Evolutionary conservation across 1,284 basidiomycete species (phyloP).

Genomic region (Pholiota adiposa): DNA sequence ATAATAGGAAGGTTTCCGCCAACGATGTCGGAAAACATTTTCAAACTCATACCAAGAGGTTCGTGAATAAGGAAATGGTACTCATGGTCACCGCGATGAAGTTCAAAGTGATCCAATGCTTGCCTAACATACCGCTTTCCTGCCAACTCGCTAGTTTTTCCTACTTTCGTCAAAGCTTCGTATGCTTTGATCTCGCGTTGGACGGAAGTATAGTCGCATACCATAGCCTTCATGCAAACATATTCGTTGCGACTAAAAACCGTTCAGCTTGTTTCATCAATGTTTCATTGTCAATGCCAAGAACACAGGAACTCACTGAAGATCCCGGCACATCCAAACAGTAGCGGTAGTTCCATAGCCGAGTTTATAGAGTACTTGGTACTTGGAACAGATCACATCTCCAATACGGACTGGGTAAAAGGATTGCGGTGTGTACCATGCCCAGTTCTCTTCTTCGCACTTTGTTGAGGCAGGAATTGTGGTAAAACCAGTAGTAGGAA

Average conservation of each 20-base stretch:
- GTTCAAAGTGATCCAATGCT: constrained; percentile 11
- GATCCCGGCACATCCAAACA: constrained; percentile 16
- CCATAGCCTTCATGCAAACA: constrained; percentile 19
- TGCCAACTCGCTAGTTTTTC: neutral
- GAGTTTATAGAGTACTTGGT: constrained; percentile 19
- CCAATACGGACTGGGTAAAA: constrained; percentile 16
- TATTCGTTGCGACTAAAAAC: constrained; percentile 13
- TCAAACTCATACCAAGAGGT: constrained; percentile 9
- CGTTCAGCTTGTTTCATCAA: constrained; percentile 6
- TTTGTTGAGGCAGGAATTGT: constrained; percentile 11
- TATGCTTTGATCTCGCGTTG: constrained; percentile 17
- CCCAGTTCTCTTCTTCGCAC: constrained; percentile 16
- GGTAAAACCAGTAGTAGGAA: constrained; percentile 13
- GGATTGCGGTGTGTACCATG: constrained; percentile 11
- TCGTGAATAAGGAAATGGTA: constrained; percentile 17
- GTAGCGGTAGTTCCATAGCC: constrained; percentile 15
- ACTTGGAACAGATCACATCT: constrained; percentile 12
- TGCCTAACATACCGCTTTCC: constrained; percentile 11
- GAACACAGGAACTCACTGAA: constrained; percentile 8
- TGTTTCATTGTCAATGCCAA: too few relatives aligned
- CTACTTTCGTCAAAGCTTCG: constrained; percentile 9
- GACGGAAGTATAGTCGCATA: constrained; percentile 16
- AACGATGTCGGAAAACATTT: constrained; percentile 6
- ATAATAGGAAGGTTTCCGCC: constrained; percentile 2
- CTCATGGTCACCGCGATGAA: constrained; percentile 5